These are phyloP conservation scores for Phytophthora hibernalis DNA, from an alignment of 352 stramenopile species.

Conservation along the genomic window DNA sequence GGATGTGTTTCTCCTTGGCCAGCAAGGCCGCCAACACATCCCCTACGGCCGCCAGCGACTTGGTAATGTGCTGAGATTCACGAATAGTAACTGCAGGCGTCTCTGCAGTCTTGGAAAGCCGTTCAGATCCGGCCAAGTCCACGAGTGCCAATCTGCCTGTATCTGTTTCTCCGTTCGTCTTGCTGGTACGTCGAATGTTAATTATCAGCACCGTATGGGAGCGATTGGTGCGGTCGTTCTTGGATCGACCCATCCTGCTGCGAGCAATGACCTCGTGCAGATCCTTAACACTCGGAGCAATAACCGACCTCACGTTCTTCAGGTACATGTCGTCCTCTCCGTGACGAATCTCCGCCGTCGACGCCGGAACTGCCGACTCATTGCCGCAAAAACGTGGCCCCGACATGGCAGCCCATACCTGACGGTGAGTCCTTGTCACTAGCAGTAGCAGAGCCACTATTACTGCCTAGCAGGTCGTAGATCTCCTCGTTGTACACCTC, in stretches of 20 bases:
- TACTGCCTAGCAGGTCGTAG: constrained; percentile 63
- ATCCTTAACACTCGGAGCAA: constrained; percentile 41
- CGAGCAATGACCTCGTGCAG: constrained; percentile 47
- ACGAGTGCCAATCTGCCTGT: constrained; percentile 69
- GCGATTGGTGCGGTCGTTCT: constrained; percentile 56
- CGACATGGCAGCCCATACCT: constrained; percentile 55
- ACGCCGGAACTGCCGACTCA: constrained; percentile 10
- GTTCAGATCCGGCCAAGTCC: constrained; percentile 82
- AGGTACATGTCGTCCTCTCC: constrained; percentile 74
- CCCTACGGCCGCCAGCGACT: constrained; percentile 76
- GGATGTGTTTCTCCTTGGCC: constrained; percentile 84
- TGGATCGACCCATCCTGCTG: constrained; percentile 42
- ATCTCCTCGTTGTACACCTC: constrained; percentile 92
- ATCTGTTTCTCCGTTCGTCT: constrained; percentile 46
- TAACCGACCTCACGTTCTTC: constrained; percentile 65
- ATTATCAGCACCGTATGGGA: constrained; percentile 71
- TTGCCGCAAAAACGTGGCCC: constrained; percentile 45
- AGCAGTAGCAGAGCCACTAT: constrained; percentile 8
- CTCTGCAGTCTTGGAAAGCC: constrained; percentile 58
- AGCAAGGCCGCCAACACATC: constrained; percentile 76
- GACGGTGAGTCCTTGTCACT: constrained; percentile 26
- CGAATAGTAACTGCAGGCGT: constrained; percentile 47
- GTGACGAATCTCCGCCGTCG: constrained; percentile 77
- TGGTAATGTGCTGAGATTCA: constrained; percentile 85
- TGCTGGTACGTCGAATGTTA: constrained; percentile 60